Percentiles rank a stretch among this genome's conserved stretches.
These are phyloP conservation scores for Paragyromitra xinjiangensis DNA, from an alignment of 495 filamentous ascomycete species.

Conservation along the genomic window DNA sequence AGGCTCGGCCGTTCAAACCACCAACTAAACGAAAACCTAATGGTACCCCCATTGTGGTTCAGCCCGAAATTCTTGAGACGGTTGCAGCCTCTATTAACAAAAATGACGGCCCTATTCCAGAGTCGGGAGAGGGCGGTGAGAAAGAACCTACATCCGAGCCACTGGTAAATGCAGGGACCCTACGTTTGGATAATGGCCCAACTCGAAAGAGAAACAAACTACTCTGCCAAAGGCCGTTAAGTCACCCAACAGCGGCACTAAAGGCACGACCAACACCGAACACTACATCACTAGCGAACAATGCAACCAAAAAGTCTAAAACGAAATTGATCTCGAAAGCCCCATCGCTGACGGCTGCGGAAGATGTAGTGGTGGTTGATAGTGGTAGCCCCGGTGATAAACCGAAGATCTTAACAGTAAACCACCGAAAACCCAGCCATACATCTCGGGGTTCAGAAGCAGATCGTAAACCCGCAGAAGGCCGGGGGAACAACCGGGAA, in stretches of 20 bases:
- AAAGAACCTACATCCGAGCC: constrained; percentile 11
- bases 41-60: not conserved
- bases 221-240: constrained; percentile 25
- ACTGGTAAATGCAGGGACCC: constrained; percentile 16
- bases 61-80: not conserved
- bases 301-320: not conserved
- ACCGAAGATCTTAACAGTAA: not conserved
- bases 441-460: not conserved
- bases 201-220: constrained; percentile 39
- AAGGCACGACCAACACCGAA: not conserved
- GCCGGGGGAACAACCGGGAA: not conserved
- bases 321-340: not conserved
- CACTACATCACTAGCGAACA: not conserved
- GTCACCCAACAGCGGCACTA: not conserved
- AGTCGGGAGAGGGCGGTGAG: not conserved
- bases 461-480: not conserved
- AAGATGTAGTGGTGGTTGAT: not conserved
- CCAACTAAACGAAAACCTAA: constrained; percentile 19
- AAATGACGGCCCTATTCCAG: not conserved
- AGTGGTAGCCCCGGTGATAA: not conserved
- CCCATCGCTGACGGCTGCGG: not conserved
- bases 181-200: constrained; percentile 23
- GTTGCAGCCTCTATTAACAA: not conserved
- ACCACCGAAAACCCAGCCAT: not conserved
- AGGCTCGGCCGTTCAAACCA: constrained; percentile 18